These are phyloP conservation scores for Wickerhamiella musiphila DNA, from an alignment of 805 yeast species.

Conservation along the genomic window DNA sequence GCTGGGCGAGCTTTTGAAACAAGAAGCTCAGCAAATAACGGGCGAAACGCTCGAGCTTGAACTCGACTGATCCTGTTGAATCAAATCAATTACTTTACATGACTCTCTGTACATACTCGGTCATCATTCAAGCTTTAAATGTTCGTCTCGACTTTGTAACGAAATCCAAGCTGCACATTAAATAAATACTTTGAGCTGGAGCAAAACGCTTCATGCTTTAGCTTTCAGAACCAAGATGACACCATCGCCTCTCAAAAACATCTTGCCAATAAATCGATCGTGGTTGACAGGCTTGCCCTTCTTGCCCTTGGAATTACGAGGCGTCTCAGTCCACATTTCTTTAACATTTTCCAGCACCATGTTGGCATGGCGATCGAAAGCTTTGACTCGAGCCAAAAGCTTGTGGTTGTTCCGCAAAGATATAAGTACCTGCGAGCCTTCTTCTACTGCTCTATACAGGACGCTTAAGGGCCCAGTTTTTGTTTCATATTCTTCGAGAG, in stretches of 20 bases:
- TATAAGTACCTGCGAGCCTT: conserved; percentile 62
- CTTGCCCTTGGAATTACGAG: conserved; percentile 49
- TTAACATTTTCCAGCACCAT: conserved; percentile 83
- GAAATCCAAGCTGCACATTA: neutral
- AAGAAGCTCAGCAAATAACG: too few relatives aligned
- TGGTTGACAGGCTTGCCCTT: conserved; percentile 46
- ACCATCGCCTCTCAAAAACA: conserved; percentile 91
- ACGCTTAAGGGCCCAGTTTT: conserved; percentile 81
- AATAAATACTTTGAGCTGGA: neutral
- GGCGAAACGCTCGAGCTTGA: conserved; percentile 6
- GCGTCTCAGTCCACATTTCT: conserved; percentile 59
- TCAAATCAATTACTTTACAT: neutral
- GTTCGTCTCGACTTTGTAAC: too few relatives aligned
- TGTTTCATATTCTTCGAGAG: conserved; percentile 78
- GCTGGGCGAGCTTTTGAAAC: conserved; percentile 31
- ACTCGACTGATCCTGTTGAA: conserved; percentile 6
- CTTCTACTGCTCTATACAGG: conserved; percentile 64
- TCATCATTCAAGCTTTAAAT: too few relatives aligned
- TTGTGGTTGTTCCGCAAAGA: conserved; percentile 89
- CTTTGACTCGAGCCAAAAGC: conserved; percentile 73
- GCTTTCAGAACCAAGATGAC: conserved; percentile 49
- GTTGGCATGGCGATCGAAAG: conserved; percentile 92
- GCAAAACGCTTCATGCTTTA: neutral
- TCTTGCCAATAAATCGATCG: conserved; percentile 71
- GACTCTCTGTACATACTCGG: neutral